Evolutionary conservation across 495 filamentous ascomycete genomes (phyloP), one percentile per base, ranked within the genome.

Genomic region (Massariosphaeria phaeospora): DNA sequence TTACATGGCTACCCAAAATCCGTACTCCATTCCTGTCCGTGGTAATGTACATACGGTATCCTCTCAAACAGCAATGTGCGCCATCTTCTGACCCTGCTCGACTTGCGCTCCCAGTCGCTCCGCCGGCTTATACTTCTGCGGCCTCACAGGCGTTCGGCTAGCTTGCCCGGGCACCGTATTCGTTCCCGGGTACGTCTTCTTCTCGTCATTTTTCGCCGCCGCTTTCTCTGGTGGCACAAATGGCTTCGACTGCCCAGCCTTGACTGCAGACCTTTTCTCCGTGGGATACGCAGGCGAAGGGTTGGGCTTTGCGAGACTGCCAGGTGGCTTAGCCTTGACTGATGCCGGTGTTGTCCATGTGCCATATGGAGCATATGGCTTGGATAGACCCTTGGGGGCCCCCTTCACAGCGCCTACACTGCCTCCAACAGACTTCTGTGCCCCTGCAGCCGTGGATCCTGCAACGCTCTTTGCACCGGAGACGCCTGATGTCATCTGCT

Each of bases 111-210:
- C 35, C 54, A 57, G 34, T 30, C 54, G 33, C 44, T 41, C 34
- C 36, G 38, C 33, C 1, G 47, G 39, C 39, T 48, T 52, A 43
- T 52, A 58, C 47, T 25, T 43, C 39, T 57, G 45, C 44, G 35
- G 6, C 38, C 35, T 29, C 9, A 61, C 57, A 1, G 57, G 44
- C 41, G 51, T 55, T 25, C 33, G 43, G 3, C 30, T 33, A 0
- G 31, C 57, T 33, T 56, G 51, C 11, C 51, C 51, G 8, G 50
- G 49, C 34, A 43, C 17, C 33, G 57, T 60, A 30, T 33, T 54
- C 35, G 57, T 60, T 12, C 57, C 57, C 2, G 57, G 52, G 47
- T 61, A 61, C 47, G 57, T 13, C 25, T 39, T 46, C 41, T 48
- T 40, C 40, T 9, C 39, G 2, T 49, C 36, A 2, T 18, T 23